Evolutionary conservation across 1,139 yeast genomes (phyloP).

Genomic region (Candida mesenterica): DNA sequence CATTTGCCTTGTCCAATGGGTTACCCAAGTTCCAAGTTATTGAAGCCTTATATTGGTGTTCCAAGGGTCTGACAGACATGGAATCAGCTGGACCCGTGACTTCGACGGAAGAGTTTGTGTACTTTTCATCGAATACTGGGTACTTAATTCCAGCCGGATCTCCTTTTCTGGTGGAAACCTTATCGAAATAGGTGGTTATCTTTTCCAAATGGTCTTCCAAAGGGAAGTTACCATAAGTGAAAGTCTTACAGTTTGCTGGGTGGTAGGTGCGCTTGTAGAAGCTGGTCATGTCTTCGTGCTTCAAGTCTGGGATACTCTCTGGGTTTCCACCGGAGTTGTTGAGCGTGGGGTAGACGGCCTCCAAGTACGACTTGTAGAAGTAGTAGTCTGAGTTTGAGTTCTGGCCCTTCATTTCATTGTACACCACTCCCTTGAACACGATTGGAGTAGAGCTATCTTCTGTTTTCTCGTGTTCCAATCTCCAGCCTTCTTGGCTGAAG

Average conservation of each 20-base stretch:
- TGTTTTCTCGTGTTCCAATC: constrained; percentile 72
- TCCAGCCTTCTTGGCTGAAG: constrained; percentile 97
- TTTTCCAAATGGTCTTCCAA: constrained; percentile 60
- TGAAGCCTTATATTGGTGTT: constrained; percentile 74
- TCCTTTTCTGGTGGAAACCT: constrained; percentile 36
- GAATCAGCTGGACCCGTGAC: constrained; percentile 82
- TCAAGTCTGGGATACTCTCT: constrained; percentile 64
- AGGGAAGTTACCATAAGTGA: constrained; percentile 82
- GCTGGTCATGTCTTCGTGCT: constrained; percentile 69
- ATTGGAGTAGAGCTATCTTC: constrained; percentile 60
- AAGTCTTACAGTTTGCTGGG: constrained; percentile 85
- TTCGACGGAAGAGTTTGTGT: constrained; percentile 6
- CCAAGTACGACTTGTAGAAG: constrained; percentile 81
- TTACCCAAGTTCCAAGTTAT: constrained; percentile 85
- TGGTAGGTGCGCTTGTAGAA: constrained; percentile 79
- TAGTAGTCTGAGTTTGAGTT: constrained; percentile 84
- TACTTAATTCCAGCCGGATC: constrained; percentile 23
- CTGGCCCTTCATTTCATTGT: constrained; percentile 98
- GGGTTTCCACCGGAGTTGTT: constrained; percentile 98
- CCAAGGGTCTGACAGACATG: constrained; percentile 58
- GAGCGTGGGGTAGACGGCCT: constrained; percentile 79
- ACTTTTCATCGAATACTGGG: constrained; percentile 21
- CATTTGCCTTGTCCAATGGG: constrained; percentile 53
- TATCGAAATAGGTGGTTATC: constrained; percentile 49
- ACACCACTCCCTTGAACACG: constrained; percentile 90